Evolutionary conservation across 371 early-diverging fungal species (phyloP).

Genomic region (Apophysomyces sp.): DNA sequence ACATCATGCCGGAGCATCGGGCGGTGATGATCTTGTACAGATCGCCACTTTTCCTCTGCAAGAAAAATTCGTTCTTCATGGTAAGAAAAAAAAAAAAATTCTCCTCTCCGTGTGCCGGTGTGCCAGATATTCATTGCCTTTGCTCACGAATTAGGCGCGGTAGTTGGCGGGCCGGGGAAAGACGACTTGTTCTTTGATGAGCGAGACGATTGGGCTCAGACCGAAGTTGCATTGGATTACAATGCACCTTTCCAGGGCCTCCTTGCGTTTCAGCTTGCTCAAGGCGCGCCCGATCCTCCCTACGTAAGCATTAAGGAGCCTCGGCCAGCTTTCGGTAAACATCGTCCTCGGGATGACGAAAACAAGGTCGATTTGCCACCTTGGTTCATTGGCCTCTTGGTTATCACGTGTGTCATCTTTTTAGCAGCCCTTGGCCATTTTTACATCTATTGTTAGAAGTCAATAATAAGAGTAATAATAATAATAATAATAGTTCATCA

Average conservation of each 20-base stretch:
- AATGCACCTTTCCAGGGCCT: slow-evolving; percentile 64
- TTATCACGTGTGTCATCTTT: background rate
- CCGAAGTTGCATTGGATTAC: slow-evolving; percentile 65
- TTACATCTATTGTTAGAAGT: background rate
- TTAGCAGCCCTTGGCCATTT: background rate
- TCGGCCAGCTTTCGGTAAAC: slow-evolving; percentile 18
- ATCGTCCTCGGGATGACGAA: background rate
- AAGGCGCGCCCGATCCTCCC: slow-evolving; percentile 44
- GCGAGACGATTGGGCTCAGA: slow-evolving; percentile 48
- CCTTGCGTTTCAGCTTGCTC: slow-evolving; percentile 58
- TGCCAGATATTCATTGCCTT: no score
- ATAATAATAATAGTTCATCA: no score
- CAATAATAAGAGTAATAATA: no score
- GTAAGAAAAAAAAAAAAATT: no score
- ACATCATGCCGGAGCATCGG: slow-evolving; percentile 64
- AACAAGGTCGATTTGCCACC: background rate
- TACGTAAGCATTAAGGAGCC: slow-evolving; percentile 50
- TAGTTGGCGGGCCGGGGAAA: slow-evolving; percentile 64
- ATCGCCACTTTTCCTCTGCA: slow-evolving; percentile 43
- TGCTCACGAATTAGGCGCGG: slow-evolving; percentile 42
- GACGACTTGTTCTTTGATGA: slow-evolving; percentile 54
- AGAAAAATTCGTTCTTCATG: slow-evolving; percentile 46
- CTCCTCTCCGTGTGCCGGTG: no score
- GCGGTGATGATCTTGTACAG: slow-evolving; percentile 46
- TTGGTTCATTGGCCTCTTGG: background rate